Evolutionary conservation across 805 yeast species (phyloP), one percentile per base, ranked within the genome.

Genomic region (Saccharomycopsis microspora): DNA sequence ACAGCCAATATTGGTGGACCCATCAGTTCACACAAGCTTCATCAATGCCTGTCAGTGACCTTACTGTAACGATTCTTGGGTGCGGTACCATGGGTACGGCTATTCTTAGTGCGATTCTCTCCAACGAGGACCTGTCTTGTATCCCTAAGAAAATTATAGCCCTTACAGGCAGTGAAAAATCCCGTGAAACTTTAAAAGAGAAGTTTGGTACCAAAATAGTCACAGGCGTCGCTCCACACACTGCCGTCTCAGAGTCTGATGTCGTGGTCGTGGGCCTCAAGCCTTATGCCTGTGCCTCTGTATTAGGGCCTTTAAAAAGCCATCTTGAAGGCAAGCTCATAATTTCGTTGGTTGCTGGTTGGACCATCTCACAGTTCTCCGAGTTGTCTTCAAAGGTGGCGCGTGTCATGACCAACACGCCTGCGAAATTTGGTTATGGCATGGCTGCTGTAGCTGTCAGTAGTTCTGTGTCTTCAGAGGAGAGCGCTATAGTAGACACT

Each of bases 51-150:
- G 19, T 19, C 2, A 50, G 44, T 37, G 37, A 47, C 10, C 76
- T 75, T 67, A 82, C 86, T 3, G 66, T 90, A 46, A 74, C 89
- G 11, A 79, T 93, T 32, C 71, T 93, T 47, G 99, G 97, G 35
- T 79, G 95, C 58, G 99, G 99, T 52, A 88, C 85, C 47, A 85
- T 93, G 87, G 97, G 97, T 50, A 82, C 90, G 11, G 96, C 97
- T 7, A 85, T 93, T 42, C 73, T 86, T 33, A 72, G 85, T 8
- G 95, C 97, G 7, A 78, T 85, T 42, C 67, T 85, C 46, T 73
- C 74, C 45, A 62, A 72, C 3, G 65, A 67, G 29, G 60, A 57
- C 38, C 55, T 62, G 32, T 53, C 54, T 6, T 57, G 81, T 4
- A 75, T 74, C 49, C 97, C 97, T 32, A 60, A 72, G 31, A 76